Evolutionary conservation across 2,329 filamentous ascomycete genomes (phyloP).

Genomic region (Hypoxylon rubiginosum): DNA sequence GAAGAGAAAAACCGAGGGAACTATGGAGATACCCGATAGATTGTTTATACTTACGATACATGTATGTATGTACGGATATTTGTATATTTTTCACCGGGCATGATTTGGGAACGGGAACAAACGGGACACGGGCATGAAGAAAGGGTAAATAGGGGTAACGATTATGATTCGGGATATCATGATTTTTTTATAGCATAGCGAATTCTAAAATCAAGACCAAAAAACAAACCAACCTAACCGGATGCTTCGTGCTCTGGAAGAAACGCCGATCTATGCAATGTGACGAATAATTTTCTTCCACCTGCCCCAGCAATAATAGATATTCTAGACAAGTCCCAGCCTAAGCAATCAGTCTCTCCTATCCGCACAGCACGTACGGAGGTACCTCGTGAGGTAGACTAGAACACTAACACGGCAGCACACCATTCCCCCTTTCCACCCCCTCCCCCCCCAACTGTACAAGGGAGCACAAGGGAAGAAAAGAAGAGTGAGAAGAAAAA

Average conservation of each 20-base stretch:
- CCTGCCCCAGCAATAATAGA: background rate
- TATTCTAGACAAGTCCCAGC: background rate
- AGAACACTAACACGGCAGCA: no score
- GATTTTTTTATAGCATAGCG: background rate
- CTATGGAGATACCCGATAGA: constrained; percentile 1
- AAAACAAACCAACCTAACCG: background rate
- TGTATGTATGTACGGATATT: background rate
- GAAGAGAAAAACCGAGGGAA: background rate
- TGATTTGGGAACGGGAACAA: background rate
- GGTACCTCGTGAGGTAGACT: no score
- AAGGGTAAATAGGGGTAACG: background rate
- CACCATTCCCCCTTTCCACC: no score
- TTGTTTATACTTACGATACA: background rate
- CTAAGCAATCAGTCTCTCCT: background rate
- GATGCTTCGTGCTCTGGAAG: background rate
- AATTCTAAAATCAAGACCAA: background rate
- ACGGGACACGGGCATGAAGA: no score
- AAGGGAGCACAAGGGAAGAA: no score
- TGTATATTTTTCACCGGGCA: constrained; percentile 7
- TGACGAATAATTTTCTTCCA: background rate
- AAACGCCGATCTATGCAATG: constrained; percentile 21
- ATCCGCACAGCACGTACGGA: background rate
- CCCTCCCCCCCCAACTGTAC: no score
- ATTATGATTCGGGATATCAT: constrained; percentile 2
- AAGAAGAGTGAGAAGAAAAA: background rate